phyloP scores from a whole-genome alignment of 2,329 filamentous ascomycete species.

The Penicillium corylophilum region DNA sequence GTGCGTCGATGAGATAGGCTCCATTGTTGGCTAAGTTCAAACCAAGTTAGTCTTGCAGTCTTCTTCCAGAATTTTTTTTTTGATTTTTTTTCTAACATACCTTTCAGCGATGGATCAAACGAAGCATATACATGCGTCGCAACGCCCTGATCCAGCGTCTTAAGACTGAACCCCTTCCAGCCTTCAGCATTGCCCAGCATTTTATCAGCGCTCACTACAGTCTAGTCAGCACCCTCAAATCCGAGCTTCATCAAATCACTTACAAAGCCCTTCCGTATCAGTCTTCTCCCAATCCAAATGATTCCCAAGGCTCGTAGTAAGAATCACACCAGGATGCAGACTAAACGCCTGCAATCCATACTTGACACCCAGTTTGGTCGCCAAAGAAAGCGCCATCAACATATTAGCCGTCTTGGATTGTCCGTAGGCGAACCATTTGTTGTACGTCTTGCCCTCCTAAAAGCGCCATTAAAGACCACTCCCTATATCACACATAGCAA shows the following conservation, averaged over 20 bases:
- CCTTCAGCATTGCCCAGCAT: constrained; percentile 20
- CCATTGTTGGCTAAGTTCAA: constrained; percentile 30
- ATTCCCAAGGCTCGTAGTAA: constrained; percentile 18
- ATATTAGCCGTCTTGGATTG: constrained; percentile 51
- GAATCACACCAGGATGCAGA: constrained; percentile 30
- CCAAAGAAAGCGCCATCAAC: constrained; percentile 43
- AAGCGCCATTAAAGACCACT: not conserved
- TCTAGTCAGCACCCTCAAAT: not conserved
- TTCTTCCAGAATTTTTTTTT: not conserved
- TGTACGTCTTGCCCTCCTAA: constrained; percentile 27
- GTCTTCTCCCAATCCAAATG: constrained; percentile 18
- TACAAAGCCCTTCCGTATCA: constrained; percentile 15
- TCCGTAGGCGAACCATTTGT: constrained; percentile 42
- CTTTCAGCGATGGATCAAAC: constrained; percentile 27
- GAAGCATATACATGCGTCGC: constrained; percentile 37
- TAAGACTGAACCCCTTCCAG: constrained; percentile 19
- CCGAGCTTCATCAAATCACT: not conserved
- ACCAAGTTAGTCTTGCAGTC: constrained; percentile 6
- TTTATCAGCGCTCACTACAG: constrained; percentile 8
- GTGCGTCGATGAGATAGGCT: constrained; percentile 45
- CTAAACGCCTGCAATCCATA: constrained; percentile 22
- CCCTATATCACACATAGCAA: not conserved
- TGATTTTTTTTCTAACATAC: constrained; percentile 7
- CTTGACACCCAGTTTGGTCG: constrained; percentile 23
- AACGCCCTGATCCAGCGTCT: constrained; percentile 28